These are phyloP conservation scores for Secale cereale DNA, from an alignment of 176 grass and related monocot genomes.

Conservation along the genomic window DNA sequence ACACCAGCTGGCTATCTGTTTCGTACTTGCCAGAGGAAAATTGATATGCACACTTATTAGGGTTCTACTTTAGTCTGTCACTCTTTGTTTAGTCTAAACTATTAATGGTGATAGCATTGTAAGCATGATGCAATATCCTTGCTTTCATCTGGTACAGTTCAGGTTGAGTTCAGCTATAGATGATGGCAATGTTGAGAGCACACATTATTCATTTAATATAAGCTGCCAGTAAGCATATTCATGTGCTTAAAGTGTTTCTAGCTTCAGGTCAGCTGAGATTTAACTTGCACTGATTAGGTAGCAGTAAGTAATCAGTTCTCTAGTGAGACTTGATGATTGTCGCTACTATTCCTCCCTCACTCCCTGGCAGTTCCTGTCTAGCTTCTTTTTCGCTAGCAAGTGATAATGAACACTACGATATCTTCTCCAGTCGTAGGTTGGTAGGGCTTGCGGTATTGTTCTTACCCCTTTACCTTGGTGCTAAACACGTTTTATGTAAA, in stretches of 20 bases:
- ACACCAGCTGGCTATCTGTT: background rate
- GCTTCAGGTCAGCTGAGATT: background rate
- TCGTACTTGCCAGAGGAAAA: background rate
- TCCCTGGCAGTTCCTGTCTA: background rate
- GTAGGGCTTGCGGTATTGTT: background rate
- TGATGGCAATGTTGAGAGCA: background rate
- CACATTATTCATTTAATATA: background rate
- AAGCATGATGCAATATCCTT: background rate
- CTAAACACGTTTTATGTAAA: background rate
- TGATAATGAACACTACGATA: background rate
- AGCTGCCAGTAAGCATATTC: constrained; percentile 2
- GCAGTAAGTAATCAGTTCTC: background rate
- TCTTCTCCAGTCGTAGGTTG: background rate
- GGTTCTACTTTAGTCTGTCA: background rate
- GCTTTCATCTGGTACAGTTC: background rate
- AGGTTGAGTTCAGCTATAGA: background rate
- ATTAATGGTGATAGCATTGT: background rate
- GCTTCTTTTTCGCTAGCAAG: background rate
- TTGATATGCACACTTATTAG: background rate
- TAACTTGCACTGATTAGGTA: background rate
- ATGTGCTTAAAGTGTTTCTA: background rate
- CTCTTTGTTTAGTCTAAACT: background rate
- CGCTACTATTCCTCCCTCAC: background rate
- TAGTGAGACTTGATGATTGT: background rate
- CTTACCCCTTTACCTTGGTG: background rate